A percentile compares a stretch with the other conserved stretches of the same genome.
phyloP scores from a whole-genome alignment of 139 green algal genomes.

The Marvania coccoides region DNA sequence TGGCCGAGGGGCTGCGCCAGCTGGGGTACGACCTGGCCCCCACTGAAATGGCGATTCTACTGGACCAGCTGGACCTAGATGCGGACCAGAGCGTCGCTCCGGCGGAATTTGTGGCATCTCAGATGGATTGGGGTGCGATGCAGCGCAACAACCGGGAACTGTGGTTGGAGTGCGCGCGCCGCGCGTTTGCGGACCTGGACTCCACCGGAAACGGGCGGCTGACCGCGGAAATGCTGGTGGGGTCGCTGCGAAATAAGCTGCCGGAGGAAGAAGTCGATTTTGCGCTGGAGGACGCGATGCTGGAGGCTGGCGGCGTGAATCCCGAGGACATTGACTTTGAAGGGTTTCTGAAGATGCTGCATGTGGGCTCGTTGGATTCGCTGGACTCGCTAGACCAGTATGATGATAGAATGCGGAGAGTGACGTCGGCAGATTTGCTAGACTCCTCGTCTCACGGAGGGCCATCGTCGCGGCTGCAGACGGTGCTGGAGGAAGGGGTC shows the following conservation, averaged over 20 bases:
- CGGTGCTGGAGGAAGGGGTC: not conserved
- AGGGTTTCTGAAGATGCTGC: slow-evolving; percentile 56
- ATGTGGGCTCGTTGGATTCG: slow-evolving; percentile 30
- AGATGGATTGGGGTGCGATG: slow-evolving; percentile 46
- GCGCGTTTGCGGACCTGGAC: slow-evolving; percentile 64
- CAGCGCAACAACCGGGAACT: slow-evolving; percentile 46
- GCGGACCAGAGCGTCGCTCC: slow-evolving; percentile 7
- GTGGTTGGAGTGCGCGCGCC: slow-evolving; percentile 59
- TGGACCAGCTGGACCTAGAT: slow-evolving; percentile 46
- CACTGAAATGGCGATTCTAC: slow-evolving; percentile 18
- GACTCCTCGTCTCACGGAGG: too few relatives aligned
- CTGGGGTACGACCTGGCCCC: slow-evolving; percentile 53
- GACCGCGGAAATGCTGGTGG: slow-evolving; percentile 39
- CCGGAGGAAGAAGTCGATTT: slow-evolving; percentile 65
- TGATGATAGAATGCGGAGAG: slow-evolving; percentile 9
- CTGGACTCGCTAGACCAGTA: slow-evolving; percentile 39
- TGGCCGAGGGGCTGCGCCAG: slow-evolving; percentile 36
- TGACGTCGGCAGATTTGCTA: not conserved
- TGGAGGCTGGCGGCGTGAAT: slow-evolving; percentile 50
- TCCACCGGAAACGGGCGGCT: slow-evolving; percentile 39
- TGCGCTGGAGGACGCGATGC: slow-evolving; percentile 69
- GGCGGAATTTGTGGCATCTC: slow-evolving; percentile 27
- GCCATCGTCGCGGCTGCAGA: not conserved
- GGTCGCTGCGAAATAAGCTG: slow-evolving; percentile 55
- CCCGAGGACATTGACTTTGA: slow-evolving; percentile 73